Evolutionary conservation across 192 early-diverging fungal genomes (phyloP), one percentile per base, ranked within the genome.

Genomic region (Backusella tuberculispora): DNA sequence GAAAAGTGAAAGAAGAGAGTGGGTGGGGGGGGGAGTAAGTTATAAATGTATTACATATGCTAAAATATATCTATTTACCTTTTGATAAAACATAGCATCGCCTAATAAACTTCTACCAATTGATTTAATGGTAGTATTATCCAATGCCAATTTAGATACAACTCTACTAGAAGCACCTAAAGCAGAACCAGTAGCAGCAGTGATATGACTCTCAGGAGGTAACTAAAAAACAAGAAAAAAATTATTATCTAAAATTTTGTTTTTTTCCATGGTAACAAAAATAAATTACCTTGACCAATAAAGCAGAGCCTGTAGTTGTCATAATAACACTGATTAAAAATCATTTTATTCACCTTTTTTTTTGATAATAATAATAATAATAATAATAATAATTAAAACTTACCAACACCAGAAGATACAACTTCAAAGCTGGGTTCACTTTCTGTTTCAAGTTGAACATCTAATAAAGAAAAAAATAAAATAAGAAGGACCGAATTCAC

Each of bases 391-490:
- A 41, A n/a, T 26, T 24, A 9, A 37, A 8, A 60, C 68, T 71
- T 81, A 81, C 80, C 80, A 8, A 81, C 76, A 10, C 88, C 88
- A 26, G 84, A 70, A 45, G 84, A 85, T 7, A 89, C 78, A n/a
- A 87, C 77, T 68, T 86, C 83, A 73, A 89, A 89, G 26, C 76
- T 80, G 47, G 88, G 84, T 72, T 89, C 84, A 43, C 83, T 77
- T 24, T 76, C 46, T 79, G 79, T 60, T 76, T 81, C 48, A 73
- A 78, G 60, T 71, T 74, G 44, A 75, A 78, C 69, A 76, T 84
- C 84, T 83, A 41, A n/a, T 15, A 2, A 66, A 74, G 67, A 14
- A 34, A 26, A 47, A 14, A 37, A 48, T 0, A n/a, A 34, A 67
- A n/a, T 24, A 64, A 34, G 29, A 34, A 2, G 2, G 2, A 34